These are phyloP conservation scores for Marchantia polymorpha DNA, from an alignment of 225 moss, liverwort and hornwort species.

Conservation along the genomic window DNA sequence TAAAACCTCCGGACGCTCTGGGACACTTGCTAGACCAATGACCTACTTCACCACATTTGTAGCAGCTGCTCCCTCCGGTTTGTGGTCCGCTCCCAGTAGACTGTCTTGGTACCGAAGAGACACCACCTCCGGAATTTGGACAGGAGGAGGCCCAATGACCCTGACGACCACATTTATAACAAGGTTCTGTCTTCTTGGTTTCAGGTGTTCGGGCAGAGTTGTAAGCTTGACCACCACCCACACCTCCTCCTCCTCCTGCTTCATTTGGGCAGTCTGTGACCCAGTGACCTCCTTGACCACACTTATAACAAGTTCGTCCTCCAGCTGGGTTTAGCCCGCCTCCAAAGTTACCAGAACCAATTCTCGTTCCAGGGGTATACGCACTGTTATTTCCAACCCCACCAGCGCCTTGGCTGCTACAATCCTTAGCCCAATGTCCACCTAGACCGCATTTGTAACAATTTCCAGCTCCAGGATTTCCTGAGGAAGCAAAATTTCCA, in stretches of 20 bases:
- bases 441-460: conserved; percentile 40
- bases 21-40: conserved; percentile 47
- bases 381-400: conserved; percentile 7
- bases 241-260: background rate
- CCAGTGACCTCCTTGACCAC: conserved; percentile 30
- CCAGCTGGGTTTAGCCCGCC: background rate
- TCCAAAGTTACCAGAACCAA: background rate
- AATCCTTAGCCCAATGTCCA: conserved; percentile 41
- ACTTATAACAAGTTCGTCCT: conserved; percentile 17
- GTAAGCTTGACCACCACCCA: conserved; percentile 11
- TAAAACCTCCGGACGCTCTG: background rate
- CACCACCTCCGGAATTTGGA: conserved; percentile 29
- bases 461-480: conserved; percentile 3
- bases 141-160: conserved; percentile 42
- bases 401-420: conserved; percentile 17
- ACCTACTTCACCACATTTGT: conserved; percentile 42
- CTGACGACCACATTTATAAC: conserved; percentile 39
- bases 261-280: conserved; percentile 6
- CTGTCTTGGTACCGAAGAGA: background rate
- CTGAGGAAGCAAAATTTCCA: background rate
- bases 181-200: conserved; percentile 12
- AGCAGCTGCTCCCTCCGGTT: conserved; percentile 26
- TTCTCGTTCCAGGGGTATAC: background rate
- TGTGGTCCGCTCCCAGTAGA: conserved; percentile 10
- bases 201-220: conserved; percentile 17